These are phyloP conservation scores for Boletus vermiculosoides DNA, from an alignment of 768 basidiomycete genomes.

Conservation along the genomic window DNA sequence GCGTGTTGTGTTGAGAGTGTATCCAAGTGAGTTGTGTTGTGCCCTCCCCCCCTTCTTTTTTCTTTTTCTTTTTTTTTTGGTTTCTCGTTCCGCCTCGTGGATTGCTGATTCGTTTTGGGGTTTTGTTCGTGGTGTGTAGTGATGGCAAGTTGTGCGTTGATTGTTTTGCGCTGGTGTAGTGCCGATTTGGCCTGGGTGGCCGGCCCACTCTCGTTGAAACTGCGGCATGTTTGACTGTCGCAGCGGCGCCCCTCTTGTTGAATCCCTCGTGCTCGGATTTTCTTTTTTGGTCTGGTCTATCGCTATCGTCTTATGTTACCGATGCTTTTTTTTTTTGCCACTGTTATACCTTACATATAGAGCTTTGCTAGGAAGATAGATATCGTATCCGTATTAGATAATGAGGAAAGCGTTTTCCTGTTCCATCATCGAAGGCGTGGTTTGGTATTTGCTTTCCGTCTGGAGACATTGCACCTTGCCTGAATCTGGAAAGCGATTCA, in stretches of 20 bases:
- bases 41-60: background rate
- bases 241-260: no score
- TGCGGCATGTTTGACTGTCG: no score
- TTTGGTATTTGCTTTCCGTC: background rate
- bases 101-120: conserved; percentile 10
- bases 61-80: background rate
- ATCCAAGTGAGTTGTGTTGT: conserved; percentile 30
- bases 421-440: background rate
- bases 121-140: conserved; percentile 4
- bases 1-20: conserved; percentile 38
- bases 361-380: conserved; percentile 3
- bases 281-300: background rate
- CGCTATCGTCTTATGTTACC: background rate
- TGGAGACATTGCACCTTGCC: no score
- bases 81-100: background rate
- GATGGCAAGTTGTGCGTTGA: conserved; percentile 34
- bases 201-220: no score
- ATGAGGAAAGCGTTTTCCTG: background rate
- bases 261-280: background rate
- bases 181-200: background rate
- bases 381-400: conserved; percentile 14
- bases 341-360: conserved; percentile 3
- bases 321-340: background rate
- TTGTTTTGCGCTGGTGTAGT: conserved; percentile 29
- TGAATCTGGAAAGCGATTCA: no score